Evolutionary conservation across 2,329 filamentous ascomycete species (phyloP).

Genomic region (Fusarium gaditjirri): DNA sequence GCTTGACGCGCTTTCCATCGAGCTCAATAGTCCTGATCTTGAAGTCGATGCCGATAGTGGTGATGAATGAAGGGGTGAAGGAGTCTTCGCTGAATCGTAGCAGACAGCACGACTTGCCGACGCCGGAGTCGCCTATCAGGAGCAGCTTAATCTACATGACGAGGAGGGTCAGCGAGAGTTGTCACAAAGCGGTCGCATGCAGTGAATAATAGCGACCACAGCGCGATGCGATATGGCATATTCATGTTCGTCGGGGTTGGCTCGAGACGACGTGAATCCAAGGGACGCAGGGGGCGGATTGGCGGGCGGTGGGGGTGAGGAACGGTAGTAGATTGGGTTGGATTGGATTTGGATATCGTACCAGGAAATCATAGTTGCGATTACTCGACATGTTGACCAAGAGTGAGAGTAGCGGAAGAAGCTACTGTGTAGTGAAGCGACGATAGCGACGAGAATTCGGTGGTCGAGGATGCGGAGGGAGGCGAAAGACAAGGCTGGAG

Average conservation of each 20-base stretch:
- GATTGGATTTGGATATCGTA: conserved; percentile 59
- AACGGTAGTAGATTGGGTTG: conserved; percentile 31
- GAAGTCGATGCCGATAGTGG: conserved; percentile 99
- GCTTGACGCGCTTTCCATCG: conserved; percentile 97
- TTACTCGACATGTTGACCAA: conserved; percentile 84
- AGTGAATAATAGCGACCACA: background rate
- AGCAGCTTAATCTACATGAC: conserved; percentile 87
- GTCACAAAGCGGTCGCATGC: background rate
- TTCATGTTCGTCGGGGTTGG: conserved; percentile 14
- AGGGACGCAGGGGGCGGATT: conserved; percentile 29
- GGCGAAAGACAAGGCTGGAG: conserved; percentile 1
- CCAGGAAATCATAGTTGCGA: conserved; percentile 99
- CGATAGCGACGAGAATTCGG: conserved; percentile 19
- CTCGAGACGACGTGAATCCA: conserved; percentile 11
- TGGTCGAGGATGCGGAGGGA: conserved; percentile 19
- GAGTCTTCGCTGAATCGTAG: conserved; percentile 97
- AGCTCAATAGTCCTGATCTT: conserved; percentile 99
- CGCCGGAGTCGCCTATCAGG: conserved; percentile 95
- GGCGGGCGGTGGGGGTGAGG: conserved; percentile 31
- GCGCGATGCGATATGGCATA: background rate
- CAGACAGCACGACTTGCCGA: conserved; percentile 97
- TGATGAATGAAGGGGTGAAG: conserved; percentile 97
- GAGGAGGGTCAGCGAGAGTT: conserved; percentile 21
- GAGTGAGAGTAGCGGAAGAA: conserved; percentile 30
- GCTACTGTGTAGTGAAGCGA: conserved; percentile 27